Conservation (phyloP, 805 yeast species). For the Spathaspora girioi region DNA sequence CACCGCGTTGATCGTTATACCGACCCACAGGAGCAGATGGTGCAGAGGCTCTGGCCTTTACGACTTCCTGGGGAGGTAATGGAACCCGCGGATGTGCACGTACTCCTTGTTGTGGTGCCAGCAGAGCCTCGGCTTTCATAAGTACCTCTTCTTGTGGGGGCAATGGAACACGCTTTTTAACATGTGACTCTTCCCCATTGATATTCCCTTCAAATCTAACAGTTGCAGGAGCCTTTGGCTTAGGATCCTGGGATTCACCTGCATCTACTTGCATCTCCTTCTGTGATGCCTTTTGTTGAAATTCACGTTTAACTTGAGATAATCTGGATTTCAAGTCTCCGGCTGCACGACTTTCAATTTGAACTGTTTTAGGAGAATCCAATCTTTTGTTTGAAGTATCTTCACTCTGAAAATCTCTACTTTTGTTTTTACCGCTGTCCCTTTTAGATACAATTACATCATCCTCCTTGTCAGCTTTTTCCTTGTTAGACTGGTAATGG, state of each 20-base stretch:
- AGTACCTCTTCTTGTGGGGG: slow-evolving; percentile 19
- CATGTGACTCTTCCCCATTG: neutral
- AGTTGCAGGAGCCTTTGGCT: slow-evolving; percentile 3
- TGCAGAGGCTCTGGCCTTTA: neutral
- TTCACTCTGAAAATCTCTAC: slow-evolving; percentile 1
- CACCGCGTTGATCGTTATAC: neutral
- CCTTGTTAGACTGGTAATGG: neutral
- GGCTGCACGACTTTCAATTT: neutral
- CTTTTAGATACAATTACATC: neutral
- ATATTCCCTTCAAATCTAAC: neutral
- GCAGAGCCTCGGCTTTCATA: slow-evolving; percentile 5
- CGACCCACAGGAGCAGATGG: neutral
- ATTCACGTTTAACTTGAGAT: slow-evolving; percentile 21
- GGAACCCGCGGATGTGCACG: slow-evolving; percentile 5
- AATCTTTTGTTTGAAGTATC: neutral
- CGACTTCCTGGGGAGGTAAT: slow-evolving; percentile 10
- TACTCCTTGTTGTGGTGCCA: slow-evolving; percentile 9
- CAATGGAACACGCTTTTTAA: slow-evolving; percentile 15
- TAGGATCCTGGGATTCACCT: slow-evolving; percentile 1
- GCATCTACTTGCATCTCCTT: neutral
- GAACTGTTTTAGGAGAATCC: neutral
- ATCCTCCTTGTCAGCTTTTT: neutral
- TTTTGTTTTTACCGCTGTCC: neutral
- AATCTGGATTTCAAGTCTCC: slow-evolving; percentile 17
- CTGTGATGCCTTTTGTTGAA: slow-evolving; percentile 4